phyloP scores from a whole-genome alignment of 345 rosid species.

The Eucalyptus guilfoylei region DNA sequence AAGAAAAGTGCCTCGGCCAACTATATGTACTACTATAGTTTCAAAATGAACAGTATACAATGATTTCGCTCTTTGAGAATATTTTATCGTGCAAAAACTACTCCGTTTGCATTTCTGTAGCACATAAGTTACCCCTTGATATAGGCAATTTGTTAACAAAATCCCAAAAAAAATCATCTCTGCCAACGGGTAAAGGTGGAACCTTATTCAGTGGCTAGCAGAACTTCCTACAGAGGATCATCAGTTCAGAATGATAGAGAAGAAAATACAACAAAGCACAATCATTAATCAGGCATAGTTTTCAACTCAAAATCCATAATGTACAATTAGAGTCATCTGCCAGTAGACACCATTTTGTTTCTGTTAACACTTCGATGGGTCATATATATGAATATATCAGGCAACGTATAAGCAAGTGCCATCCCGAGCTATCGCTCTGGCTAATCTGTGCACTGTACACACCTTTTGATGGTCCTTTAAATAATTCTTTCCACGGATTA shows the following conservation, averaged over 20 bases:
- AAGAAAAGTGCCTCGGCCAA: not conserved
- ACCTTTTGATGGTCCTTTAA: constrained; percentile 81
- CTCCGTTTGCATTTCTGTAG: not conserved
- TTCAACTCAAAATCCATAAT: not conserved
- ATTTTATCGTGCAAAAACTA: not conserved
- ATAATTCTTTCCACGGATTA: constrained; percentile 81
- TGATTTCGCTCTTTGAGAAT: not conserved
- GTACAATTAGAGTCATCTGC: not conserved
- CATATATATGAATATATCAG: not conserved
- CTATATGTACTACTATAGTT: not conserved
- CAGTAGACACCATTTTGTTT: not conserved
- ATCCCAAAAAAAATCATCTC: not conserved
- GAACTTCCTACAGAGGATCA: not conserved
- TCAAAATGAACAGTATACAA: not conserved
- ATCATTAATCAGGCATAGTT: not conserved
- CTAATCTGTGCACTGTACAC: not conserved
- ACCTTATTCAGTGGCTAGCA: not conserved
- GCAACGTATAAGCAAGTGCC: not conserved
- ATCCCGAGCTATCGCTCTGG: not conserved
- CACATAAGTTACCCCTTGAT: not conserved
- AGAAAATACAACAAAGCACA: not conserved
- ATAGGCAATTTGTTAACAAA: not conserved
- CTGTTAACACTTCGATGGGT: not conserved
- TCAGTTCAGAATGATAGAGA: not conserved
- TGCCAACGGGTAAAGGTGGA: not conserved